These are phyloP conservation scores for Heimioporus sp. DNA, from an alignment of 768 basidiomycete species.

Conservation along the genomic window DNA sequence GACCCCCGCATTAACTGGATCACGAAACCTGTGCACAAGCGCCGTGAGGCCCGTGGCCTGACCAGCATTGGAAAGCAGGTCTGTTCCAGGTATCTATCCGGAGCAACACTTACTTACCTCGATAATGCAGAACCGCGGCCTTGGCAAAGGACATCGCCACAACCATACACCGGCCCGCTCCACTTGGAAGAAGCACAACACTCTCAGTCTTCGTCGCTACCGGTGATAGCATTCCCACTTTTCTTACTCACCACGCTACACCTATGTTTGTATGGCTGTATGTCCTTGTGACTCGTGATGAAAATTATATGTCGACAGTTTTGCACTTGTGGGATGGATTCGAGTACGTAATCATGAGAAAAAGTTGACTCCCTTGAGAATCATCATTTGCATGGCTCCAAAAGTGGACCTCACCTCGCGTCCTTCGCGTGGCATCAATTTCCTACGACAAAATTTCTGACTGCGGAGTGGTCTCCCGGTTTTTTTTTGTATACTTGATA, in stretches of 20 bases:
- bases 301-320: slow-evolving; percentile 8
- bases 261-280: slow-evolving; percentile 30
- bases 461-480: slow-evolving; percentile 12
- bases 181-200: slow-evolving; percentile 99
- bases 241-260: slow-evolving; percentile 14
- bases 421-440: slow-evolving; percentile 15
- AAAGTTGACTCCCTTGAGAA: background rate
- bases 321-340: background rate
- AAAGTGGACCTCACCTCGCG: slow-evolving; percentile 14
- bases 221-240: slow-evolving; percentile 44
- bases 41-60: slow-evolving; percentile 95
- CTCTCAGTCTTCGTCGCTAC: slow-evolving; percentile 87
- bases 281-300: slow-evolving; percentile 9
- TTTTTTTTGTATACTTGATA: background rate
- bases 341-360: background rate
- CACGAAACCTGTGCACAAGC: slow-evolving; percentile 96
- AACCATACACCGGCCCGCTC: slow-evolving; percentile 90
- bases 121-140: slow-evolving; percentile 77
- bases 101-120: background rate
- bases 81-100: slow-evolving; percentile 14
- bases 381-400: too few species aligned
- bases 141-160: slow-evolving; percentile 94
- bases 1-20: slow-evolving; percentile 99
- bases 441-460: slow-evolving; percentile 9
- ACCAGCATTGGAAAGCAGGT: slow-evolving; percentile 96